These are phyloP conservation scores for Aegle marmelos DNA, from an alignment of 345 rosid genomes.

Conservation along the genomic window DNA sequence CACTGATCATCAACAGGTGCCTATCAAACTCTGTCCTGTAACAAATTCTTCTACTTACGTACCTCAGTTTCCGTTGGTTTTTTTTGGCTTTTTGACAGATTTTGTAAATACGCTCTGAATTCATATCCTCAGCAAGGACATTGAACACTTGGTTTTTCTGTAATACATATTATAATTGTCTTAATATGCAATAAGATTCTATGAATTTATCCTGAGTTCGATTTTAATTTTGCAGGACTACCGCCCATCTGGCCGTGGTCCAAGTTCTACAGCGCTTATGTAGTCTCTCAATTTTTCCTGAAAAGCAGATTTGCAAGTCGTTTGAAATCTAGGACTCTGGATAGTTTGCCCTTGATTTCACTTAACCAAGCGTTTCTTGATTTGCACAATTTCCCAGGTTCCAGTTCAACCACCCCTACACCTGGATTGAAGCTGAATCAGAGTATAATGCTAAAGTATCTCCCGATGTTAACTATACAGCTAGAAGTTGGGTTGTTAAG, in stretches of 20 bases:
- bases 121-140: background rate
- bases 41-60: background rate
- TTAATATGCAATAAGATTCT: background rate
- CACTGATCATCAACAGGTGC: background rate
- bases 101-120: background rate
- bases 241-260: background rate
- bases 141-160: background rate
- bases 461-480: background rate
- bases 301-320: background rate
- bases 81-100: background rate
- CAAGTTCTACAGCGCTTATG: background rate
- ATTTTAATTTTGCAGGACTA: background rate
- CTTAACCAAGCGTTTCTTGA: background rate
- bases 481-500: background rate
- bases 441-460: background rate
- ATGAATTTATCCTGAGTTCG: background rate
- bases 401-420: background rate
- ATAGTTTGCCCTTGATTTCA: background rate
- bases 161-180: background rate
- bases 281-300: background rate
- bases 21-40: background rate
- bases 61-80: background rate
- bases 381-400: background rate
- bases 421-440: background rate
- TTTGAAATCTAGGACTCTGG: no score